Evolutionary conservation across 225 moss, liverwort and hornwort genomes (phyloP), one percentile per base, ranked within the genome.

Genomic region (Marchantia paleacea): DNA sequence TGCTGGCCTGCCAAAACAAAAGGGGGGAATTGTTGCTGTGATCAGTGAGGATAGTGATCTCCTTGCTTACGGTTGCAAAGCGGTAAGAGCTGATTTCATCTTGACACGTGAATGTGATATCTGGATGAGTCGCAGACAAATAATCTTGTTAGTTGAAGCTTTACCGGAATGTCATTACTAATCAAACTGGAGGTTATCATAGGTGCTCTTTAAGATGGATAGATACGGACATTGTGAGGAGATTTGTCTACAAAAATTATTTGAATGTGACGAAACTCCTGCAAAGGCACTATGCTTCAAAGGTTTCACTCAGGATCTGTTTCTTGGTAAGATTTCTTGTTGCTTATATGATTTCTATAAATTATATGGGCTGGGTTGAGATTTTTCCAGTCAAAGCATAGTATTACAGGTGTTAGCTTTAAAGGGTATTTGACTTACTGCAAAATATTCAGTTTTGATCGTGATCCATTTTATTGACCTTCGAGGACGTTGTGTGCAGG

Each of bases 181-280:
- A 72, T 39, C 26, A 60, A 14, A 55, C 16, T n/a, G 20, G 50
- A 80, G 55, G 7, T 16, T 60, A 6, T 20, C 63, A 70, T 47
- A 90, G 90, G 90, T 90, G 75, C 58, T 90, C 29, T 90, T 85
- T 75, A 90, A 90, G 83, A 90, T 90, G 90, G 88, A 88, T 73
- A 83, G 79, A 31, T 88, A 62, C 64, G 90, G 90, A 31, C 84
- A 80, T 15, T 84, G 88, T 39, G 88, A 88, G 19, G 86, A 88
- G 78, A 85, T 90, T 51, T 52, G 77, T 39, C 52, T 86, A 20
- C 62, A 81, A 64, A 83, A 64, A 18, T 19, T 90, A 4, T 76
- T 86, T 28, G 73, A 75, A 14, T 76, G 55, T 52, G 55, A 74
- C 31, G 30, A 62, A 63, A 55, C 69, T 51, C 72, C 83, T 63